Evolutionary conservation across 2,329 filamentous ascomycete species (phyloP).

Genomic region (Claviceps monticola): DNA sequence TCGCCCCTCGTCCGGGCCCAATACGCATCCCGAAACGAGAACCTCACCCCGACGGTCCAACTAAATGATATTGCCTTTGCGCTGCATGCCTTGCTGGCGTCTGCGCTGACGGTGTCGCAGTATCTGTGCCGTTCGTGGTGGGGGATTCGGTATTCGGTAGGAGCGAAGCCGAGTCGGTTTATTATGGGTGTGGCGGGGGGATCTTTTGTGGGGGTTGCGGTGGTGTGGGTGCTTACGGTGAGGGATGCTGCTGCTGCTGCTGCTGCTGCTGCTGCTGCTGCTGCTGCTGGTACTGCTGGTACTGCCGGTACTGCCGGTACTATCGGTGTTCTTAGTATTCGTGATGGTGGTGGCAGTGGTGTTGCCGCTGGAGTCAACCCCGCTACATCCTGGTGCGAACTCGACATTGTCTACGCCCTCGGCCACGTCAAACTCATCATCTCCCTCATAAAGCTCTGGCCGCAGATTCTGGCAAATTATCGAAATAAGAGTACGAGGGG

Average conservation of each 20-base stretch:
- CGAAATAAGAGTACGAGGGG: conserved; percentile 72
- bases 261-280: no score
- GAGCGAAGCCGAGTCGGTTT: conserved; percentile 41
- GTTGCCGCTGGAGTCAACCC: no score
- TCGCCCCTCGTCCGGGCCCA: conserved; percentile 64
- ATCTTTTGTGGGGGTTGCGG: conserved; percentile 45
- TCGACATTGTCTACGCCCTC: conserved; percentile 53
- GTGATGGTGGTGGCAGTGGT: no score
- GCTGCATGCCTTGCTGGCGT: conserved; percentile 62
- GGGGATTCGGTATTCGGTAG: conserved; percentile 53
- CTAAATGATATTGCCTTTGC: conserved; percentile 88
- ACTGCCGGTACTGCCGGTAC: no score
- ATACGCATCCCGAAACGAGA: conserved; percentile 67
- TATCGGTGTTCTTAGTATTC: no score
- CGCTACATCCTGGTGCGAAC: conserved; percentile 36
- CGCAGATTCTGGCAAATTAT: conserved; percentile 73
- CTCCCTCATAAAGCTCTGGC: conserved; percentile 85
- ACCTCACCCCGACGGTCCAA: conserved; percentile 68
- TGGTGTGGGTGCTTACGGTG: not conserved
- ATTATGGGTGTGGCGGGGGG: conserved; percentile 59
- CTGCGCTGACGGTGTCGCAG: conserved; percentile 61
- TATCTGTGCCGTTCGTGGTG: conserved; percentile 62
- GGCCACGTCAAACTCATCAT: conserved; percentile 83
- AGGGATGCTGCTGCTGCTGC: no score
- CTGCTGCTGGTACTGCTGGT: no score